Base-by-base conservation (phyloP, 23 red algal species). In the Cyanidiococcus yangmingshanensis region DNA sequence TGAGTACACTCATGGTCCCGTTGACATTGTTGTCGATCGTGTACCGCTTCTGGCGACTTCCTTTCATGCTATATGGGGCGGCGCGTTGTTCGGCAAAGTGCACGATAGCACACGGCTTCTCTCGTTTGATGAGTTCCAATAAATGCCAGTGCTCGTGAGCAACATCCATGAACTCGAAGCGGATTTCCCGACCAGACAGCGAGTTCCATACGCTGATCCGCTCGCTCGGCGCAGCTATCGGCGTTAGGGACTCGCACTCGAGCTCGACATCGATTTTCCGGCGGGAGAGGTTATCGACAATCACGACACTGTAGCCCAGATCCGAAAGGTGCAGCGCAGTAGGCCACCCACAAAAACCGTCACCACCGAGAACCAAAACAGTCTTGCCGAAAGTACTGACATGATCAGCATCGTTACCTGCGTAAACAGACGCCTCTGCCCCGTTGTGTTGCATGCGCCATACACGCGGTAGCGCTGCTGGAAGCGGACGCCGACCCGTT, bases 281-380 rank as follows among this genome's bases (percentile, higher is more conserved):
- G 3, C 93, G 87, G 7, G 87, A 90, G 59, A 97, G 59, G 81
- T 97, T 97, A 85, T 97, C 93, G 38, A 97, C 93, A 50, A 97
- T 76, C 36, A 97, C 78, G 58, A 97, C 93, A 36, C 90, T 81
- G 67, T 97, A 87, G 38, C 93, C 93, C 15, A 86, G 17, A 36
- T 97, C 93, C 24, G 83, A 87, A 75, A 97, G 83, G 74, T 89
- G 75, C 33, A 97, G 77, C 37, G 76, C 84, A 26, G 93, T 97
- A 38, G 93, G 93, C 93, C 93, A 97, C 40, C 93, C 93, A 74
- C 93, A 97, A 63, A 97, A 97, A 36, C 93, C 93, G 39, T 97
- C 93, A 25, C 93, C 93, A 1, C 93, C 93, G 37, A 90, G 80
- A 21, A 97, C 87, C 40, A 97, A 24, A 27, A 97, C 86, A 31